Evolutionary conservation across 139 green algal species (phyloP).

Genomic region (Micractinium conductrix): DNA sequence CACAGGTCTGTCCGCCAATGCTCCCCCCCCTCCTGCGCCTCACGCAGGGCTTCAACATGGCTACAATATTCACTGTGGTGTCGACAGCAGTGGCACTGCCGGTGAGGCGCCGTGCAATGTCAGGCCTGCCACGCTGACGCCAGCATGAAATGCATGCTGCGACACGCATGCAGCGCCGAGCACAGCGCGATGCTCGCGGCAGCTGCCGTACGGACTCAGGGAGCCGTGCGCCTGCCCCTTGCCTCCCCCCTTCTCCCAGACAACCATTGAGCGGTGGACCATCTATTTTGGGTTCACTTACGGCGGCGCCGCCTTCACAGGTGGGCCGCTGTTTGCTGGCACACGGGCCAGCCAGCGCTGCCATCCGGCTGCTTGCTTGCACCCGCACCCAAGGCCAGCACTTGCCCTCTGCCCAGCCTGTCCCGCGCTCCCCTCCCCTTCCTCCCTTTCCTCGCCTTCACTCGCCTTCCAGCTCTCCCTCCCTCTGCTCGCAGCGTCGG

Average conservation of each 20-base stretch:
- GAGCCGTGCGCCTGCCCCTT: too few species aligned
- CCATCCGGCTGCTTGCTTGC: neutral
- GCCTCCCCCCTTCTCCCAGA: too few species aligned
- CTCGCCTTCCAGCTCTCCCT: neutral
- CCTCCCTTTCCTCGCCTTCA: neutral
- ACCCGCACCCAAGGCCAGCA: too few species aligned
- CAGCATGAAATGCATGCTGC: neutral
- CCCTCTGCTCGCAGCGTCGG: neutral
- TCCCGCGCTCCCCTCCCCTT: neutral
- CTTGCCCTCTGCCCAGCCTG: neutral
- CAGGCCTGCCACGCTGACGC: too few species aligned
- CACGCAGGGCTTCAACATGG: conserved; percentile 24
- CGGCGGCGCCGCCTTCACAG: conserved; percentile 7
- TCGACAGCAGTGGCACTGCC: neutral
- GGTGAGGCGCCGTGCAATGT: too few species aligned
- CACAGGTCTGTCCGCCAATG: too few species aligned
- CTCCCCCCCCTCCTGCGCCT: neutral
- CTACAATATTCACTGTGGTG: neutral
- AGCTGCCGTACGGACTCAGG: too few species aligned
- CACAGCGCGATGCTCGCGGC: neutral
- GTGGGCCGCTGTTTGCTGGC: neutral
- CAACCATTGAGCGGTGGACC: too few species aligned
- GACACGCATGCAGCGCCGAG: neutral
- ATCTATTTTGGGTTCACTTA: conserved; percentile 25
- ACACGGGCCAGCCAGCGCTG: neutral